phyloP scores from a whole-genome alignment of 805 yeast species.

The Blastobotrys muscicola region DNA sequence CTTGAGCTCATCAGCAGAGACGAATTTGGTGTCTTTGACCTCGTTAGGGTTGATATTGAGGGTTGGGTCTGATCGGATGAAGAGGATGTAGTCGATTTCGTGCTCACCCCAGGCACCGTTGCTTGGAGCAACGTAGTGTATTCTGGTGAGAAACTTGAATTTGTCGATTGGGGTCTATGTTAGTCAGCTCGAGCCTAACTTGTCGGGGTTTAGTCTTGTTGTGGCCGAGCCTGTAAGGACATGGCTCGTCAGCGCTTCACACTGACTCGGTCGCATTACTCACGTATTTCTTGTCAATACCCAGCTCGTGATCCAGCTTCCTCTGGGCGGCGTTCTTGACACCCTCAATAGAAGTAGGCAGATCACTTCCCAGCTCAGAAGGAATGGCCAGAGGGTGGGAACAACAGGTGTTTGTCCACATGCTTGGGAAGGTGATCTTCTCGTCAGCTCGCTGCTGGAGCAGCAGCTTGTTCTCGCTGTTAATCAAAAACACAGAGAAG shows the following conservation, averaged over 20 bases:
- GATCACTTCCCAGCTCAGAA: conserved; percentile 61
- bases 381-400: conserved; percentile 89
- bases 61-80: conserved; percentile 49
- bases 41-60: conserved; percentile 63
- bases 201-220: no score
- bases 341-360: conserved; percentile 61
- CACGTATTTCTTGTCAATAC: conserved; percentile 52
- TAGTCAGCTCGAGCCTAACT: no score
- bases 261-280: not conserved
- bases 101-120: conserved; percentile 93
- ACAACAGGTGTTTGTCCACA: conserved; percentile 99
- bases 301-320: conserved; percentile 87
- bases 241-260: no score
- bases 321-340: conserved; percentile 84
- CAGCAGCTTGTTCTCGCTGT: conserved; percentile 62
- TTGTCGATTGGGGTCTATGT: conserved; percentile 40
- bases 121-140: conserved; percentile 81
- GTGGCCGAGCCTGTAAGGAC: no score
- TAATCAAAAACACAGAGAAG: conserved; percentile 88
- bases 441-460: conserved; percentile 95
- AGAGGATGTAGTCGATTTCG: conserved; percentile 89
- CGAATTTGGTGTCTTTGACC: conserved; percentile 74
- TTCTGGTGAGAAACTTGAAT: conserved; percentile 82
- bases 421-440: conserved; percentile 89
- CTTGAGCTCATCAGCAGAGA: conserved; percentile 54